A percentile compares a stretch with the other conserved stretches of the same genome.
These are phyloP conservation scores for Penicillium ochrochloron DNA, from an alignment of 495 filamentous ascomycete genomes.

Conservation along the genomic window DNA sequence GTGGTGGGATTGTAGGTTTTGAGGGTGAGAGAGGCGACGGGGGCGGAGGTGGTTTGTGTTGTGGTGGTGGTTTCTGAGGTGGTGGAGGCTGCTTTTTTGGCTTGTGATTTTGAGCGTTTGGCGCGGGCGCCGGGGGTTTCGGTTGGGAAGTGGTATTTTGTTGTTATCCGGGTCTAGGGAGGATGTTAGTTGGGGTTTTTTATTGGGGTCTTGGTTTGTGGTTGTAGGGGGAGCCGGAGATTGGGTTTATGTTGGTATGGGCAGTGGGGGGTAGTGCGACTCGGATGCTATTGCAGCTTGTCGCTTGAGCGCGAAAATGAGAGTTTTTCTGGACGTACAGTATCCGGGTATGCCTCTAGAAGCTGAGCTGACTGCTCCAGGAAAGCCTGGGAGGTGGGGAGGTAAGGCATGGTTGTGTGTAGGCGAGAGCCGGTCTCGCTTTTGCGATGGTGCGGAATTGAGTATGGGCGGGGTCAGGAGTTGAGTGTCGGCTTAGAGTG, in stretches of 20 bases:
- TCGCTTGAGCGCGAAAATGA: not conserved
- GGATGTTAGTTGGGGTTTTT: constrained; percentile 13
- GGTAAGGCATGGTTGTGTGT: constrained; percentile 58
- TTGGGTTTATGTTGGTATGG: not conserved
- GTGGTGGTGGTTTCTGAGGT: constrained; percentile 21
- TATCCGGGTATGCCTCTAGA: constrained; percentile 65
- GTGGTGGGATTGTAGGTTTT: constrained; percentile 89
- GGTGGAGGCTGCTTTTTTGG: constrained; percentile 11
- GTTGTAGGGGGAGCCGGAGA: not conserved
- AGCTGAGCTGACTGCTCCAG: constrained; percentile 66
- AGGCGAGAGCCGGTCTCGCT: constrained; percentile 28
- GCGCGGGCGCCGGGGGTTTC: constrained; percentile 39
- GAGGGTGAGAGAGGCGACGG: constrained; percentile 70
- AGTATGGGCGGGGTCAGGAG: too few species aligned
- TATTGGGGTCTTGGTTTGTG: constrained; percentile 1
- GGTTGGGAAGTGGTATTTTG: constrained; percentile 74
- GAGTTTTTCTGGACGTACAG: constrained; percentile 47
- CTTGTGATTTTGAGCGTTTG: constrained; percentile 31
- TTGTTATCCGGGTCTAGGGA: constrained; percentile 76
- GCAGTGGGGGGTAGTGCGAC: not conserved
- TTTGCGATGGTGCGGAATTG: not conserved
- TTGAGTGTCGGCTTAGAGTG: not conserved
- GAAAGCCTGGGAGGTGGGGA: constrained; percentile 64
- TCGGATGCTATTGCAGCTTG: not conserved
- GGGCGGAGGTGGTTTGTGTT: constrained; percentile 32